Percentiles rank a stretch among this genome's conserved stretches.
These are phyloP conservation scores for Periconia macrospinosa DNA, from an alignment of 2,329 filamentous ascomycete species.

Conservation along the genomic window DNA sequence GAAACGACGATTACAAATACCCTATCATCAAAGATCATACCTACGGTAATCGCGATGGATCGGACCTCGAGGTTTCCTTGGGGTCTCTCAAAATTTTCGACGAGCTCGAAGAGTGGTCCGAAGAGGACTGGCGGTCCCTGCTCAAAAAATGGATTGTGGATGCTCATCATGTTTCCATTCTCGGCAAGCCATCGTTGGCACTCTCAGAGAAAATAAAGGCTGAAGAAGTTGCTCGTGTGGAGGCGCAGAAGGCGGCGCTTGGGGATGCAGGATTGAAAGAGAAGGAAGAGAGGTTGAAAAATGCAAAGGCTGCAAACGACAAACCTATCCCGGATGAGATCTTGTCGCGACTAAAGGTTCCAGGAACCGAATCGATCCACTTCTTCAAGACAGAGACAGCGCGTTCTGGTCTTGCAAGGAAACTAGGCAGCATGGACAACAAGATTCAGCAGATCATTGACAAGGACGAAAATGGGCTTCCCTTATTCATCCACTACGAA, in stretches of 20 bases:
- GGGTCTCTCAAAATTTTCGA: slow-evolving; percentile 59
- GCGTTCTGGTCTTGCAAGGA: slow-evolving; percentile 74
- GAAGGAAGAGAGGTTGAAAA: slow-evolving; percentile 74
- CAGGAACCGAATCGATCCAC: slow-evolving; percentile 86
- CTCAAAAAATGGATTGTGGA: slow-evolving; percentile 83
- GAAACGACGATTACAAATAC: slow-evolving; percentile 77
- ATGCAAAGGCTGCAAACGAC: slow-evolving; percentile 87
- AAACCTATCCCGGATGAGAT: slow-evolving; percentile 79
- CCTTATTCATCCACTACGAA: slow-evolving; percentile 95
- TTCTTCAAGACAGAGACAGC: slow-evolving; percentile 90
- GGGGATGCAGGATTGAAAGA: slow-evolving; percentile 80
- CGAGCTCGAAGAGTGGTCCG: slow-evolving; percentile 74
- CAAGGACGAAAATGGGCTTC: slow-evolving; percentile 62
- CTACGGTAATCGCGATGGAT: slow-evolving; percentile 84
- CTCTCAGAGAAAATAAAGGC: slow-evolving; percentile 79
- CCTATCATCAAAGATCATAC: slow-evolving; percentile 91
- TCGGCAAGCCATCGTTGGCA: slow-evolving; percentile 81
- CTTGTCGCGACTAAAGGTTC: slow-evolving; percentile 80
- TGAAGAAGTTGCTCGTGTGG: slow-evolving; percentile 77
- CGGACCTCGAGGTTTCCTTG: slow-evolving; percentile 44
- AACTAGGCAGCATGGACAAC: slow-evolving; percentile 68
- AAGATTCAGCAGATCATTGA: slow-evolving; percentile 77
- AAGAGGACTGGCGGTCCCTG: slow-evolving; percentile 81
- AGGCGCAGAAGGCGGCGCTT: slow-evolving; percentile 75
- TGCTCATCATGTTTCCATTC: slow-evolving; percentile 81